phyloP scores from a whole-genome alignment of 768 basidiomycete species.

The Suillus sp. region DNA sequence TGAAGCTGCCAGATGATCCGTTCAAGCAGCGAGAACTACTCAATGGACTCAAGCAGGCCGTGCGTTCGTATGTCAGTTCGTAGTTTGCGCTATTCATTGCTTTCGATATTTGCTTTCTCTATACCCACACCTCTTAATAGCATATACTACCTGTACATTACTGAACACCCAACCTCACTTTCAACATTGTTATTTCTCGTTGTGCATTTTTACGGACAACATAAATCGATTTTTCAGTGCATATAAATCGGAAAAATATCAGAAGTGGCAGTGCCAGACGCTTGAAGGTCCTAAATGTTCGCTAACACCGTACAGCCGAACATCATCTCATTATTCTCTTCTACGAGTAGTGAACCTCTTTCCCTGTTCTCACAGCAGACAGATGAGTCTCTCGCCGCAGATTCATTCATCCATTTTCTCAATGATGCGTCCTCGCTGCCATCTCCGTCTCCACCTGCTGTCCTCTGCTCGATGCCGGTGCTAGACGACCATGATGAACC shows the following conservation, averaged over 20 bases:
- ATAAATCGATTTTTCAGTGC: background rate
- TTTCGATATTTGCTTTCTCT: constrained; percentile 2
- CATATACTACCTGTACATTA: background rate
- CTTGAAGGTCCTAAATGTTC: constrained; percentile 52
- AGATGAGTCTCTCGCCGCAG: constrained; percentile 55
- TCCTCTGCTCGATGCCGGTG: constrained; percentile 45
- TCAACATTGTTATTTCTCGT: background rate
- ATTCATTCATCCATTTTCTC: constrained; percentile 67
- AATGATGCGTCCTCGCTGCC: constrained; percentile 56
- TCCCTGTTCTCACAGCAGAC: constrained; percentile 50
- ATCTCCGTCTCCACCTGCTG: constrained; percentile 47
- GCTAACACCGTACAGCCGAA: constrained; percentile 58
- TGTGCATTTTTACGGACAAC: background rate
- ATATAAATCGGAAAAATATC: too few species aligned
- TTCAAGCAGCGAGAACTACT: constrained; percentile 57
- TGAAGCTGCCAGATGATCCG: constrained; percentile 53
- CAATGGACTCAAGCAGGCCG: constrained; percentile 50
- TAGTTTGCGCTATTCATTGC: constrained; percentile 1
- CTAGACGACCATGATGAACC: constrained; percentile 32
- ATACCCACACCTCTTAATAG: background rate
- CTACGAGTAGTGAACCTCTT: constrained; percentile 65
- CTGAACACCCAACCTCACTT: background rate
- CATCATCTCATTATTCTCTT: constrained; percentile 74
- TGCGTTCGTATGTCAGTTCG: constrained; percentile 25
- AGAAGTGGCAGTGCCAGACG: background rate